Evolutionary conservation across 352 stramenopile species (phyloP).

Genomic region (Pythium rhizo-oryzae): DNA sequence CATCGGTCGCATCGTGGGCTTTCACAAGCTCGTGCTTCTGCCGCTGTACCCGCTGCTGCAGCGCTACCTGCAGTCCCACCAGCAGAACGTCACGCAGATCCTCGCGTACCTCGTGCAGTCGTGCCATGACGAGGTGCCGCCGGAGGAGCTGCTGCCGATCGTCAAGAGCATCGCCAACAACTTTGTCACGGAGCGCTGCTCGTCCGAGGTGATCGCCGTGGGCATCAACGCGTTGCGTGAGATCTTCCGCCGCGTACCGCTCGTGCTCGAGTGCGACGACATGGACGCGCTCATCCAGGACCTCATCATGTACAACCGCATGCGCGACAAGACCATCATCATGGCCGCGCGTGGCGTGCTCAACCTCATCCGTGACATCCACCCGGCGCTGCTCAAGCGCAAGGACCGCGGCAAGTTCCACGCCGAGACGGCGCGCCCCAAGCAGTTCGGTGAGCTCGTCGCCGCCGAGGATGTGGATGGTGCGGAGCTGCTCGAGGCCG

Average conservation of each 20-base stretch:
- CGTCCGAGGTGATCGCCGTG: conserved; percentile 96
- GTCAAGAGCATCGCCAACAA: conserved; percentile 98
- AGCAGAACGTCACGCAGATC: conserved; percentile 93
- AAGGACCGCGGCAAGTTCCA: conserved; percentile 96
- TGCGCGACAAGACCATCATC: conserved; percentile 96
- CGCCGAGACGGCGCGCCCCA: conserved; percentile 81
- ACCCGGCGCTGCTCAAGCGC: conserved; percentile 95
- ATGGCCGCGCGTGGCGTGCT: conserved; percentile 96
- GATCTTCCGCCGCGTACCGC: conserved; percentile 94
- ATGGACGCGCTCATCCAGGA: conserved; percentile 92
- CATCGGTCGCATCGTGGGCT: conserved; percentile 95
- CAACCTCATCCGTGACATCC: conserved; percentile 97
- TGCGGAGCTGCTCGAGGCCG: conserved; percentile 93
- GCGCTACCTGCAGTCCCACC: conserved; percentile 89
- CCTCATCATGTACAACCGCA: conserved; percentile 96
- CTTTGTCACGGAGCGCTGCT: conserved; percentile 97
- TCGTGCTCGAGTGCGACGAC: conserved; percentile 93
- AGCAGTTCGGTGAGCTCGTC: conserved; percentile 91
- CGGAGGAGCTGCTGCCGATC: conserved; percentile 96
- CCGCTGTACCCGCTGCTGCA: conserved; percentile 97
- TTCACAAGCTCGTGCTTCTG: conserved; percentile 97
- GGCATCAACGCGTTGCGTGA: conserved; percentile 98
- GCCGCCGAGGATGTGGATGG: conserved; percentile 94
- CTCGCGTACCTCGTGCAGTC: conserved; percentile 98
- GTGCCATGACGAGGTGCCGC: conserved; percentile 97